phyloP scores from a whole-genome alignment of 768 basidiomycete species.

The Pleurotus ostreatus region DNA sequence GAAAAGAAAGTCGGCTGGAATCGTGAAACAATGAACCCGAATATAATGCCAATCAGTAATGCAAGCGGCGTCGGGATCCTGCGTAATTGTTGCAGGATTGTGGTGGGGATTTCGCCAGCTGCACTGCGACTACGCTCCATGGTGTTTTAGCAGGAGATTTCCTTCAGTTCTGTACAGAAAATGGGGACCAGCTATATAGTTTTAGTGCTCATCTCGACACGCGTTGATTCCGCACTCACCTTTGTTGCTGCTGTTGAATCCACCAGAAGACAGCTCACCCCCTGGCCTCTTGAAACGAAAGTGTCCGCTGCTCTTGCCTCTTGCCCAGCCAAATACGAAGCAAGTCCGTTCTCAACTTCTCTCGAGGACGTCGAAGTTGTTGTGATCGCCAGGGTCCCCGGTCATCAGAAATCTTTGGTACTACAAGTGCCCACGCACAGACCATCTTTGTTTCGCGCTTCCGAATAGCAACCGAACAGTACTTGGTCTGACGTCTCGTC shows the following conservation, averaged over 20 bases:
- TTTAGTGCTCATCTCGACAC: too few species aligned
- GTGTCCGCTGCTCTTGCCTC: too few species aligned
- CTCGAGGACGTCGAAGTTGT: not conserved
- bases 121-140: slow-evolving; percentile 5
- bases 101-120: slow-evolving; percentile 9
- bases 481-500: not conserved
- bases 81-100: slow-evolving; percentile 25
- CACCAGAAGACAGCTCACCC: too few species aligned
- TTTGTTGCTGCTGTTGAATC: too few species aligned
- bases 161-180: not conserved
- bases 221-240: too few species aligned
- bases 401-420: not conserved
- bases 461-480: not conserved
- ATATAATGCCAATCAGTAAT: slow-evolving; percentile 55
- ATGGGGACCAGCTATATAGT: too few species aligned
- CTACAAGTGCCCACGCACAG: not conserved
- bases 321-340: too few species aligned
- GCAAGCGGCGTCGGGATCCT: slow-evolving; percentile 53
- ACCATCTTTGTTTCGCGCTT: not conserved
- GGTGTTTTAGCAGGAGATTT: not conserved
- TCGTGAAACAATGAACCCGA: slow-evolving; percentile 56
- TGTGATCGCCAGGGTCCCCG: not conserved
- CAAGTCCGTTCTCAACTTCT: too few species aligned
- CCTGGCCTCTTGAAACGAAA: too few species aligned
- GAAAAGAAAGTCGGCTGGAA: slow-evolving; percentile 31